These are phyloP conservation scores for sweet orange (Citrus sinensis) DNA, from an alignment of 345 rosid genomes.

Conservation along the genomic window DNA sequence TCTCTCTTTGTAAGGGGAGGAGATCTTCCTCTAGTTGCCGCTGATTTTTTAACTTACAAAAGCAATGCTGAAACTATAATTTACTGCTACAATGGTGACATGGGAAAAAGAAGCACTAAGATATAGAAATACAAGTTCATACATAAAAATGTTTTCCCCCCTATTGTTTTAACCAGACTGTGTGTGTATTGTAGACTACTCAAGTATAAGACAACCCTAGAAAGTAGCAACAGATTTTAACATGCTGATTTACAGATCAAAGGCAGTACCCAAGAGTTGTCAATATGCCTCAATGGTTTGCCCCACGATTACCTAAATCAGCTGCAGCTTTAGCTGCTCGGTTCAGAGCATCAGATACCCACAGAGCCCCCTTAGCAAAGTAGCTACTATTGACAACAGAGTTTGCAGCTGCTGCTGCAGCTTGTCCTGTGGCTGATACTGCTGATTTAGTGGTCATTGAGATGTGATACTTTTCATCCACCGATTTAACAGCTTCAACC, in stretches of 20 bases:
- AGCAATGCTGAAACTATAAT: not conserved
- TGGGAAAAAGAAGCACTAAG: not conserved
- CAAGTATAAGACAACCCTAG: not conserved
- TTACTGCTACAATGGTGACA: not conserved
- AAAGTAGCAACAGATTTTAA: not conserved
- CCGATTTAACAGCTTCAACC: slow-evolving; percentile 60
- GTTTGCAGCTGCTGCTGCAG: slow-evolving; percentile 62
- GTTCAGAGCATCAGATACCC: slow-evolving; percentile 68
- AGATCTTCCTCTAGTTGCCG: no score
- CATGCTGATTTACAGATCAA: not conserved
- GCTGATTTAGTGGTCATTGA: slow-evolving; percentile 64
- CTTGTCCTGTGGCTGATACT: slow-evolving; percentile 60
- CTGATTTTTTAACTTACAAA: not conserved
- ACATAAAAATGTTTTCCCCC: not conserved
- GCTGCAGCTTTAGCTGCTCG: slow-evolving; percentile 68
- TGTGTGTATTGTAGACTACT: not conserved
- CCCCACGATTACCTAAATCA: slow-evolving; percentile 47
- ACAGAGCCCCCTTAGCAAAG: slow-evolving; percentile 74
- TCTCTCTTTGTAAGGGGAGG: no score
- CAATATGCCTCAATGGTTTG: slow-evolving; percentile 21
- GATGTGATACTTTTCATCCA: slow-evolving; percentile 64
- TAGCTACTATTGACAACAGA: slow-evolving; percentile 69
- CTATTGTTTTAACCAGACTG: not conserved
- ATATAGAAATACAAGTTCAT: not conserved
- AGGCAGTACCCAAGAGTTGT: not conserved